Evolutionary conservation across 2,329 filamentous ascomycete genomes (phyloP), one percentile per base, ranked within the genome.

Genomic region (Apiospora saccharicola): DNA sequence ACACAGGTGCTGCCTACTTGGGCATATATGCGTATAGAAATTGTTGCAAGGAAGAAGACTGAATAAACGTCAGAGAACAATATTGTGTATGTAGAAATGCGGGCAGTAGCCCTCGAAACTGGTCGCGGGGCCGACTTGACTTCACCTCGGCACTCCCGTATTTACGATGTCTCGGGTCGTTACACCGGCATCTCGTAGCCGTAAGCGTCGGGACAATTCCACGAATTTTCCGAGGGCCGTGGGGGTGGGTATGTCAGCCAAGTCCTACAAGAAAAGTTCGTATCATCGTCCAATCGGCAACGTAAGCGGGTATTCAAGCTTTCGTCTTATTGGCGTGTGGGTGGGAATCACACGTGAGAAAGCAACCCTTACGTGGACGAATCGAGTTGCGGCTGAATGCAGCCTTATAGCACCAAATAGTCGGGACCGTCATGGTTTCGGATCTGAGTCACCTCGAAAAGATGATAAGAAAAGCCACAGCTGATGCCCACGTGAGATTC

Each of bases 291-390:
- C 57, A 41, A 64, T 64, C 57, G 57, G 34, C 19, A 19, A 64
- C n/a, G 57, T 6, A 41, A 64, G 57, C 57, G 22, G n/a, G 34
- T 41, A 41, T n/a, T n/a, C 22, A 24, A 41, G 30, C 19, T n/a
- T 37, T 19, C 34, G 10, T 64, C 19, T 41, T 7, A 64, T 64
- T 64, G 34, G 57, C 12, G 14, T 64, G 34, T 14, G 57, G 13
- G 22, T n/a, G 8, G 6, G 14, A 41, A 41, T n/a, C 34, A 64
- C 57, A 64, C 57, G 57, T 64, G 57, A 64, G 57, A 41, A 64
- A 41, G 57, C 57, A 61, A 37, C 53, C 53, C 30, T 37, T 61
- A 61, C 53, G 53, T 61, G 53, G 53, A 61, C 53, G 53, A 61
- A 61, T 61, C 30, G 53, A 57, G 53, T 34, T 61, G 53, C 53